These are phyloP conservation scores for Halteria grandinella DNA, from an alignment of 73 alveolate genomes.

Conservation along the genomic window DNA sequence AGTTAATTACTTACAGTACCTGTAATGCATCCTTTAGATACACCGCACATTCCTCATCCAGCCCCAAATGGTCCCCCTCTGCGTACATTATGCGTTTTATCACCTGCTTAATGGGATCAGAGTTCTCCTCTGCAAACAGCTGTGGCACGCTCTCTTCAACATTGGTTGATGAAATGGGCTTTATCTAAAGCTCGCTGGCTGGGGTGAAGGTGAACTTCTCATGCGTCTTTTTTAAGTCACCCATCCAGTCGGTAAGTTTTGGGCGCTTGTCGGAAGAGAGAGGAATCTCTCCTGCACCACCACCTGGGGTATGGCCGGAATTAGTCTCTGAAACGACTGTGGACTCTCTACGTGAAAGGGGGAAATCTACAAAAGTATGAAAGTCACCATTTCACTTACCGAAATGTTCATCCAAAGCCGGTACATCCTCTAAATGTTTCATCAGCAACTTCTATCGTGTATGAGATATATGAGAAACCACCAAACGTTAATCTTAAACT, in stretches of 20 bases:
- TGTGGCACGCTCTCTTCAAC: neutral
- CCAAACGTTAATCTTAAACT: slow-evolving; percentile 13
- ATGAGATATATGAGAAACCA: slow-evolving; percentile 16
- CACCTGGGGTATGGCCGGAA: neutral
- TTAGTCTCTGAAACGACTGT: neutral
- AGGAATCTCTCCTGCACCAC: neutral
- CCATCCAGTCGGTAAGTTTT: slow-evolving; percentile 14
- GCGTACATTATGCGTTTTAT: slow-evolving; percentile 49
- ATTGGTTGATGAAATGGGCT: neutral
- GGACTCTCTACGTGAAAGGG: slow-evolving; percentile 31
- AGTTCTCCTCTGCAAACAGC: slow-evolving; percentile 29
- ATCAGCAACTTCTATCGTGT: slow-evolving; percentile 19
- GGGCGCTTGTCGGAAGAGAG: neutral
- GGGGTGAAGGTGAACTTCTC: slow-evolving; percentile 16
- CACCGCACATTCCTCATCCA: slow-evolving; percentile 10
- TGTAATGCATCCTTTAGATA: slow-evolving; percentile 13
- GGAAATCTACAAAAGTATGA: slow-evolving; percentile 17
- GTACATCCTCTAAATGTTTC: slow-evolving; percentile 42
- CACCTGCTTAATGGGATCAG: slow-evolving; percentile 18
- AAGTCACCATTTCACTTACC: neutral
- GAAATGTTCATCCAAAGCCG: slow-evolving; percentile 34
- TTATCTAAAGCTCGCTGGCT: neutral
- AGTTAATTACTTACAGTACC: neutral
- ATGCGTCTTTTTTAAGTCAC: slow-evolving; percentile 10
- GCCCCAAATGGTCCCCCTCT: slow-evolving; percentile 19